These are phyloP conservation scores for Bruguiera gymnorhiza DNA, from an alignment of 345 rosid species.

Conservation along the genomic window DNA sequence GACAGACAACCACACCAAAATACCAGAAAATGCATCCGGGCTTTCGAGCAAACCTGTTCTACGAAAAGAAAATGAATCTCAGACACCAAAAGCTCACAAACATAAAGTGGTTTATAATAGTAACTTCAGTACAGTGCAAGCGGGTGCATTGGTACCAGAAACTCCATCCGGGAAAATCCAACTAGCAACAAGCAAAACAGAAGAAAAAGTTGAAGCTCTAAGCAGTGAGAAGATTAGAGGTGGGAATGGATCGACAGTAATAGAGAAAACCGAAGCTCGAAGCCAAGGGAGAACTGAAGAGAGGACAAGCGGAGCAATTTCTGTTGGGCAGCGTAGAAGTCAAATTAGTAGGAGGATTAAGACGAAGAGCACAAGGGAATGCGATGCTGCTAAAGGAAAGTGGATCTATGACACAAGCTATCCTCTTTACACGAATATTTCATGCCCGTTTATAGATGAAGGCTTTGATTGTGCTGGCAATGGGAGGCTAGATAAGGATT, in stretches of 20 bases:
- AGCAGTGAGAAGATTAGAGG: conserved; percentile 16
- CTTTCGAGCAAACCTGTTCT: conserved; percentile 26
- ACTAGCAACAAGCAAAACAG: background rate
- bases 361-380: conserved; percentile 30
- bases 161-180: conserved; percentile 9
- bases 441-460: conserved; percentile 93
- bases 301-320: conserved; percentile 22
- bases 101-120: conserved; percentile 12
- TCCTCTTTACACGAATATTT: conserved; percentile 63
- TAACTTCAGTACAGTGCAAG: conserved; percentile 23
- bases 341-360: conserved; percentile 7
- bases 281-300: conserved; percentile 21
- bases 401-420: conserved; percentile 79
- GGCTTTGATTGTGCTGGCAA: conserved; percentile 79
- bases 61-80: conserved; percentile 16
- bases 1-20: conserved; percentile 28
- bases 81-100: conserved; percentile 10
- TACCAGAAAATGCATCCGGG: conserved; percentile 42
- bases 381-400: conserved; percentile 68
- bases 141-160: conserved; percentile 22
- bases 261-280: conserved; percentile 32
- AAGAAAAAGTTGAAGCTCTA: conserved; percentile 19
- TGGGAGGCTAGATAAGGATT: conserved; percentile 64
- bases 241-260: conserved; percentile 12
- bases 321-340: conserved; percentile 9